These are phyloP conservation scores for Platanthera zijinensis DNA, from an alignment of 106 monocot genomes.

Conservation along the genomic window DNA sequence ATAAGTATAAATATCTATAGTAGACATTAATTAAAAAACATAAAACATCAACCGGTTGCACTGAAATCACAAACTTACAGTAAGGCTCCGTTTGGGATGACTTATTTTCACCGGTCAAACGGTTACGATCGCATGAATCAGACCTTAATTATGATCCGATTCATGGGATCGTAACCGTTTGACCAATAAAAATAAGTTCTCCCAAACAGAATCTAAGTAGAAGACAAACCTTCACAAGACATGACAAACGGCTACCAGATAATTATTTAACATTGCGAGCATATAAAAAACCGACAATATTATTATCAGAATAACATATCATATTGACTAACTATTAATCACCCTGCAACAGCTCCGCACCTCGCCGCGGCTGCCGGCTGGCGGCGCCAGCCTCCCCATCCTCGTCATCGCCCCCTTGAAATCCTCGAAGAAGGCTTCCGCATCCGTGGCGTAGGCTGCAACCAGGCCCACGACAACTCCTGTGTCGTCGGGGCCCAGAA, in stretches of 20 bases:
- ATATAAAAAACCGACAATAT: not conserved
- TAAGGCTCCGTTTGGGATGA: too few species aligned
- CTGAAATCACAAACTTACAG: too few species aligned
- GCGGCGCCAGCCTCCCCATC: constrained; percentile 58
- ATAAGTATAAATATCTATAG: too few species aligned
- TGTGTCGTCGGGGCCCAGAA: constrained; percentile 11
- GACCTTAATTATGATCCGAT: too few species aligned
- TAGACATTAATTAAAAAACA: too few species aligned
- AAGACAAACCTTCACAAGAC: not conserved
- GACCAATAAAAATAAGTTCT: too few species aligned
- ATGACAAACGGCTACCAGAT: not conserved
- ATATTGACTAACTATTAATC: constrained; percentile 19
- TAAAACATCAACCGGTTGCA: too few species aligned
- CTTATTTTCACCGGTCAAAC: too few species aligned
- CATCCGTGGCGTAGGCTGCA: constrained; percentile 43
- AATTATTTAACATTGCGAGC: not conserved
- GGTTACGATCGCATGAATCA: too few species aligned
- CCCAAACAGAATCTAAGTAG: not conserved
- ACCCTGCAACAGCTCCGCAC: constrained; percentile 63
- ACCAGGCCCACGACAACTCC: constrained; percentile 31
- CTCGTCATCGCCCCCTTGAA: constrained; percentile 61
- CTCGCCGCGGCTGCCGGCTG: constrained; percentile 29
- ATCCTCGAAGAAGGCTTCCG: constrained; percentile 53
- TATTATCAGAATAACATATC: not conserved
- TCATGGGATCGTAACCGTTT: too few species aligned